Percentiles rank a stretch among this genome's conserved stretches.
Evolutionary conservation across 768 basidiomycete genomes (phyloP).

Genomic region (Tephrocybe sp.): DNA sequence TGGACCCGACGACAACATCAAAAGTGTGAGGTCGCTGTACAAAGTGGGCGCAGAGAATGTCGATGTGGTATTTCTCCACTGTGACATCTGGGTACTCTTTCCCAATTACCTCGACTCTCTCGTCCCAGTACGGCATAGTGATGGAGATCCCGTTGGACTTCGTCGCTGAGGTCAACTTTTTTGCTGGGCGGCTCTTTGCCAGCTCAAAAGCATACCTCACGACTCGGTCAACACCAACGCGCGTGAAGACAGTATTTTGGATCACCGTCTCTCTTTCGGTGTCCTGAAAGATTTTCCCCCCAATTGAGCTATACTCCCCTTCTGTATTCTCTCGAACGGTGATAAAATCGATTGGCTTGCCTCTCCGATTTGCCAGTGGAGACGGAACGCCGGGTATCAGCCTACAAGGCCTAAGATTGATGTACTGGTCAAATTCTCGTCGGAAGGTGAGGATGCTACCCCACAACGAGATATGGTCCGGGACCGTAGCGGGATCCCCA

Average conservation of each 20-base stretch:
- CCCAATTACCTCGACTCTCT: conserved; percentile 44
- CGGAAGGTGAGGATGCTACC: conserved; percentile 50
- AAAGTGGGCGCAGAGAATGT: conserved; percentile 47
- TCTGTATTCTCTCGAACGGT: conserved; percentile 60
- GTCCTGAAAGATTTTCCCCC: conserved; percentile 41
- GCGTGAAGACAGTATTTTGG: conserved; percentile 50
- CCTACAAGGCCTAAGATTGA: conserved; percentile 47
- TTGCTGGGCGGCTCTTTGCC: conserved; percentile 46
- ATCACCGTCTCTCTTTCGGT: conserved; percentile 41
- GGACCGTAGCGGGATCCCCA: conserved; percentile 46
- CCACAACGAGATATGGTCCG: conserved; percentile 61
- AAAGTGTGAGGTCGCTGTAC: conserved; percentile 51
- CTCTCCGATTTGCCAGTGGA: conserved; percentile 43
- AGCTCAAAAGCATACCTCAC: conserved; percentile 54
- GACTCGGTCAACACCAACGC: conserved; percentile 47
- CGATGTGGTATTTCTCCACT: conserved; percentile 49
- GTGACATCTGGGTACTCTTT: conserved; percentile 52
- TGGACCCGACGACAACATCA: conserved; percentile 56
- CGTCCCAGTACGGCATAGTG: conserved; percentile 51
- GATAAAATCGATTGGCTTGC: conserved; percentile 47
- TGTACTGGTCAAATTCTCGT: conserved; percentile 52
- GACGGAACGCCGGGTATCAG: conserved; percentile 47
- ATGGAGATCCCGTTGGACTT: conserved; percentile 52
- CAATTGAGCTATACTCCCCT: conserved; percentile 54
- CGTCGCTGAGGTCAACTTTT: conserved; percentile 51